Evolutionary conservation across 257 asterid genomes (phyloP).

Genomic region (Jaltomata sinuosa): DNA sequence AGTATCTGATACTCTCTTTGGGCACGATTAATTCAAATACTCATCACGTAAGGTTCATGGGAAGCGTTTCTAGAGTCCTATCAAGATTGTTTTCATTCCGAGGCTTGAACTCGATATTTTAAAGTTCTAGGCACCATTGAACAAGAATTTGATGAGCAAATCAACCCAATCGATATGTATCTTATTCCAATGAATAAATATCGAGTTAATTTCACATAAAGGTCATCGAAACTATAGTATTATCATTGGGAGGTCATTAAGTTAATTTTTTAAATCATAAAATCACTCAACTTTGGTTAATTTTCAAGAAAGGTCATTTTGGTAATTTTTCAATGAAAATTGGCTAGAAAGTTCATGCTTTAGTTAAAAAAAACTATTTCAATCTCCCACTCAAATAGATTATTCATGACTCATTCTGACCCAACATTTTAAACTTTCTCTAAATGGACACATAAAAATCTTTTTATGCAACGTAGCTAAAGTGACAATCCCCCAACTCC

Average conservation of each 20-base stretch:
- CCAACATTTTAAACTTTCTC: background rate
- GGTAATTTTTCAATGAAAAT: background rate
- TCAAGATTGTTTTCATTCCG: too few species aligned
- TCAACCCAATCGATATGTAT: background rate
- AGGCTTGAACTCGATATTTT: too few species aligned
- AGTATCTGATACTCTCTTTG: background rate
- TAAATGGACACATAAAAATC: background rate
- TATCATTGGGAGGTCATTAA: background rate
- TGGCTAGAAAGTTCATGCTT: background rate
- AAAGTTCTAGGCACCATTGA: background rate
- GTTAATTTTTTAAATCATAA: background rate
- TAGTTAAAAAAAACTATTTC: background rate
- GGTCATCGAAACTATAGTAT: background rate
- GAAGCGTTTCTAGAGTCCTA: background rate
- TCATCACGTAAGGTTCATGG: background rate
- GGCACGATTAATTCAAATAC: too few species aligned
- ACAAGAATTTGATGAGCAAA: background rate
- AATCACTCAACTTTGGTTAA: background rate
- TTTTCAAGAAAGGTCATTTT: background rate
- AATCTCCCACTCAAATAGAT: background rate
- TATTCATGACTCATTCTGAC: background rate
- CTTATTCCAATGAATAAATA: background rate
- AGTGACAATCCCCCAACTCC: background rate
- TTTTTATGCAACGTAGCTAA: too few species aligned
- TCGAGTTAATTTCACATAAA: background rate